Percentiles rank a stretch among this genome's conserved stretches.
Conservation (phyloP, 129 eudicot species). For the Heracleum sosnowskyi region DNA sequence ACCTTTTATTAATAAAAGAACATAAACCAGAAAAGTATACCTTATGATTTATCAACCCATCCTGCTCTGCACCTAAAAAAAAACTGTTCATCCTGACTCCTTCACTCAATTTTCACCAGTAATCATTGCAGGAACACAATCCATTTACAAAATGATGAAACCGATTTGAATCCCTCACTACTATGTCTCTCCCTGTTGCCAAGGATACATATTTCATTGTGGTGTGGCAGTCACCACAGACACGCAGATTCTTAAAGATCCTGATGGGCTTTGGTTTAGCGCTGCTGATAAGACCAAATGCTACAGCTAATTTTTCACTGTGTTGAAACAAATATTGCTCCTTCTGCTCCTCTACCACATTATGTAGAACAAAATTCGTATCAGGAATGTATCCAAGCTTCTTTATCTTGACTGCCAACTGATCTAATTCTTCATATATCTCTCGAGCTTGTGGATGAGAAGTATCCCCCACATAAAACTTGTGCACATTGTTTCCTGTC, state of each 20-base stretch:
- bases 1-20: neutral
- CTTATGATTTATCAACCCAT: neutral
- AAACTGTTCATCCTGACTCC: neutral
- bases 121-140: constrained; percentile 1
- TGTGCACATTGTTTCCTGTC: constrained; percentile 44
- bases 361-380: constrained; percentile 2
- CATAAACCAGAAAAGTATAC: neutral
- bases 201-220: constrained; percentile 8
- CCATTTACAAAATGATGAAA: constrained; percentile 9
- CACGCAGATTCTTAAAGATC: constrained; percentile 7
- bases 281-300: constrained; percentile 8
- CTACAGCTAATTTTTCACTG: constrained; percentile 11
- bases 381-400: constrained; percentile 49
- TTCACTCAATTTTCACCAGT: neutral
- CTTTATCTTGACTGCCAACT: constrained; percentile 39
- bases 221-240: constrained; percentile 10
- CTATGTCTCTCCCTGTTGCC: constrained; percentile 6
- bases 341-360: constrained; percentile 12
- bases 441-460: constrained; percentile 49
- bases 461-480: constrained; percentile 63
- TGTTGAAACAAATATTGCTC: constrained; percentile 4
- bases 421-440: constrained; percentile 50
- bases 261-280: constrained; percentile 9
- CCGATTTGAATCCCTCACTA: constrained; percentile 7
- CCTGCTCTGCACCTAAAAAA: neutral